phyloP scores from a whole-genome alignment of 2,329 filamentous ascomycete species.

The Cladosporium sp. region DNA sequence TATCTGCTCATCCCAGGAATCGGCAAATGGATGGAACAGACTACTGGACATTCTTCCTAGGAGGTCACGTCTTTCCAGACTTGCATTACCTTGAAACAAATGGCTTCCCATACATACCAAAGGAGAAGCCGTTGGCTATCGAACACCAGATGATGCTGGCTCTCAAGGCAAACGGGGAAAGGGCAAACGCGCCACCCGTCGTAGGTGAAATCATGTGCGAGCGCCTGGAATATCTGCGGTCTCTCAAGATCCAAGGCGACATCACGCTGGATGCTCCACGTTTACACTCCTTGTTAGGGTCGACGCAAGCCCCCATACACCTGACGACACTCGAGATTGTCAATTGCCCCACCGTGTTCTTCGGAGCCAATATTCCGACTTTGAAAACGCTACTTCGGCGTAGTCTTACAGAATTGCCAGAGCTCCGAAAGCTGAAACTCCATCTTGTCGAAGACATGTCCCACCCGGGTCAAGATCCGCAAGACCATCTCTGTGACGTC shows the following conservation, averaged over 20 bases:
- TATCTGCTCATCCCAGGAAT: not conserved
- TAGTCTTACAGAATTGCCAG: constrained; percentile 5
- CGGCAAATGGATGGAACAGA: not conserved
- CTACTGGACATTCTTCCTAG: not conserved
- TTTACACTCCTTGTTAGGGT: not conserved
- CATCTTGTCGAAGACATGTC: constrained; percentile 10
- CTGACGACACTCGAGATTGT: constrained; percentile 22
- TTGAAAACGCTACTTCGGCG: constrained; percentile 18
- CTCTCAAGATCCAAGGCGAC: not conserved
- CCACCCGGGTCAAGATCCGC: not conserved
- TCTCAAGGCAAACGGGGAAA: too few species aligned
- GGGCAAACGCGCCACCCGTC: too few species aligned
- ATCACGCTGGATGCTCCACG: not conserved
- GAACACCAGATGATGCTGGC: too few species aligned
- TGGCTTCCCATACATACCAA: not conserved
- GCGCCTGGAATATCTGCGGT: not conserved
- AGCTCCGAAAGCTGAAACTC: constrained; percentile 19
- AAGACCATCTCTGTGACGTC: constrained; percentile 20
- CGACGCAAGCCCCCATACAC: constrained; percentile 9
- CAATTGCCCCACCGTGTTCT: constrained; percentile 15
- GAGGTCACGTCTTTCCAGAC: not conserved
- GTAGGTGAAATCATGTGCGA: not conserved
- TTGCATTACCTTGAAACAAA: not conserved
- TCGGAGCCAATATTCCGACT: constrained; percentile 7
- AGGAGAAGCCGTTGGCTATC: too few species aligned